These are phyloP conservation scores for Apiotrichum montevideense DNA, from an alignment of 1,284 basidiomycete species.

Conservation along the genomic window DNA sequence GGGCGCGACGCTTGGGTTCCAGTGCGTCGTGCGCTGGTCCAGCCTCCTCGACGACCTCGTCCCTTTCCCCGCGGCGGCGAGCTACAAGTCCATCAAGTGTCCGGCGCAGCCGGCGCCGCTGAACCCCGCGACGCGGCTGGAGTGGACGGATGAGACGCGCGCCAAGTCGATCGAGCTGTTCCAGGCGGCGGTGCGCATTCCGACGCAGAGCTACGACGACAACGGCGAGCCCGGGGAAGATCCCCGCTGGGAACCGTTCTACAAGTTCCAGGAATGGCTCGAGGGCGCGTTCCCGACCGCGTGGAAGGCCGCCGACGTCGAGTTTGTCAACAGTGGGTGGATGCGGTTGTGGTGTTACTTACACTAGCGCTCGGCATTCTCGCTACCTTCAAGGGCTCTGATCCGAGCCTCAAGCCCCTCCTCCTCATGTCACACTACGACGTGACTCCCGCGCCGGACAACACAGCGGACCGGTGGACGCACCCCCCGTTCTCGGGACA, in stretches of 20 bases:
- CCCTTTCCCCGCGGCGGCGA: too few relatives aligned
- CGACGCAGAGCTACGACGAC: constrained; percentile 43
- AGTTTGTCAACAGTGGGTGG: constrained; percentile 47
- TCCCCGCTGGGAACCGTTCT: constrained; percentile 43
- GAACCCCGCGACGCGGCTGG: constrained; percentile 27
- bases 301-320: constrained; percentile 31
- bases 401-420: constrained; percentile 49
- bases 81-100: constrained; percentile 17
- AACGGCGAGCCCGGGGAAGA: constrained; percentile 45
- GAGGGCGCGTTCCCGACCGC: constrained; percentile 36
- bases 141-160: constrained; percentile 30
- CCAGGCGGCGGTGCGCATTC: constrained; percentile 34
- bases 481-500: constrained; percentile 43
- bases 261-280: constrained; percentile 43
- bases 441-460: constrained; percentile 42
- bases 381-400: constrained; percentile 48
- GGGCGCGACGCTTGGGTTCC: too few relatives aligned
- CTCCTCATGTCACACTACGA: constrained; percentile 35
- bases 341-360: not conserved
- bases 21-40: too few relatives aligned
- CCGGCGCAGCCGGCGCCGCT: constrained; percentile 36
- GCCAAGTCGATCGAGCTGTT: constrained; percentile 26
- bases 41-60: too few relatives aligned
- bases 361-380: constrained; percentile 46
- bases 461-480: constrained; percentile 43